A percentile compares a stretch with the other conserved stretches of the same genome.
Conservation (phyloP, 2,329 filamentous ascomycete genomes). For the Botrytis sinoallii region DNA sequence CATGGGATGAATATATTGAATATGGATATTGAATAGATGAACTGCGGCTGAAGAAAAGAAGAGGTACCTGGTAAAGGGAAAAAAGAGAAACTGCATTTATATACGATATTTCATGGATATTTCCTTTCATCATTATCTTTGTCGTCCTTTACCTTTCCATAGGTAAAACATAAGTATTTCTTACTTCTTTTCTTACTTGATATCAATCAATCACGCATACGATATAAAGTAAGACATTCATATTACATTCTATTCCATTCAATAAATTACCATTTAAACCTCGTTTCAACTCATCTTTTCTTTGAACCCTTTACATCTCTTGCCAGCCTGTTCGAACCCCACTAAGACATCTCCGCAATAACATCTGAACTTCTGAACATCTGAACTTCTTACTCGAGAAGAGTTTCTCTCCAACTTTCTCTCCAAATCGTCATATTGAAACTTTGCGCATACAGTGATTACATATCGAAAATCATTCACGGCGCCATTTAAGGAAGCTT, state of each 20-base stretch:
- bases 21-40: background rate
- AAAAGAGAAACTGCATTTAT: background rate
- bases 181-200: background rate
- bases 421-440: background rate
- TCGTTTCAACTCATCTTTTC: background rate
- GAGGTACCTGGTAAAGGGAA: background rate
- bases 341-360: slow-evolving; percentile 18
- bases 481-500: background rate
- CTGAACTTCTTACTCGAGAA: slow-evolving; percentile 12
- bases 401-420: background rate
- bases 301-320: slow-evolving; percentile 14
- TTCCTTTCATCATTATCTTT: background rate
- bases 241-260: background rate
- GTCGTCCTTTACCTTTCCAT: background rate
- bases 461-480: background rate
- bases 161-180: too few species aligned
- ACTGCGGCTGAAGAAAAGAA: slow-evolving; percentile 11
- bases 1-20: too few species aligned
- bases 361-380: background rate
- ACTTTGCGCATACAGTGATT: background rate
- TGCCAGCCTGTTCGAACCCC: slow-evolving; percentile 21
- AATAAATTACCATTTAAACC: background rate
- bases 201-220: background rate
- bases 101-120: background rate
- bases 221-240: background rate